Conservation (phyloP, 1,284 basidiomycete genomes). For the Fomitopsis betulina region DNA sequence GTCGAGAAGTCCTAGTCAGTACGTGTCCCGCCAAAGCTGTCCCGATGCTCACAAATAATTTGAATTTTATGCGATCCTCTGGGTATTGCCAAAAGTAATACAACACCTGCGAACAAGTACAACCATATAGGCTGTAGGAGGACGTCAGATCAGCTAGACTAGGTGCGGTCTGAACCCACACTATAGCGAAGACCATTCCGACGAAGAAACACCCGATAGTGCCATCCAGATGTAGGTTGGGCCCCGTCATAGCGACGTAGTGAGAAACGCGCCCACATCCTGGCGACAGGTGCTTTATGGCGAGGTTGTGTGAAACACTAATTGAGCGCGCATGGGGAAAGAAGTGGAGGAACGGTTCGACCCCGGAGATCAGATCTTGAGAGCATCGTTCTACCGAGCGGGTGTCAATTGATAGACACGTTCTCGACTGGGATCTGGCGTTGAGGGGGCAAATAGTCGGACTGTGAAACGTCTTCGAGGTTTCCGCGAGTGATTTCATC, state of each 20-base stretch:
- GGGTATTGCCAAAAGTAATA: not conserved
- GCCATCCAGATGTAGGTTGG: slow-evolving; percentile 2
- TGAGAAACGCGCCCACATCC: not conserved
- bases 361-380: not conserved
- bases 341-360: not conserved
- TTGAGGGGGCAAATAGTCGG: not conserved
- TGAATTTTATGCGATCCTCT: not conserved
- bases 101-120: not conserved
- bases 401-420: not conserved
- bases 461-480: not conserved
- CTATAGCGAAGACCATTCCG: not conserved
- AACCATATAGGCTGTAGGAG: not conserved
- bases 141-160: not conserved
- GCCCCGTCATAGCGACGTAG: slow-evolving; percentile 1
- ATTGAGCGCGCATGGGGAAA: not conserved
- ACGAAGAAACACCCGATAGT: slow-evolving; percentile 2
- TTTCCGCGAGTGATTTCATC: no score
- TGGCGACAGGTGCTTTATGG: not conserved
- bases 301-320: not conserved
- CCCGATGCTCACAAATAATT: not conserved
- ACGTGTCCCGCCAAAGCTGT: not conserved
- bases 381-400: not conserved
- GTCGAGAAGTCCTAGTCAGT: not conserved
- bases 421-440: not conserved
- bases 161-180: not conserved